These are phyloP conservation scores for Penicillium paradoxum DNA, from an alignment of 495 filamentous ascomycete species.

Conservation along the genomic window DNA sequence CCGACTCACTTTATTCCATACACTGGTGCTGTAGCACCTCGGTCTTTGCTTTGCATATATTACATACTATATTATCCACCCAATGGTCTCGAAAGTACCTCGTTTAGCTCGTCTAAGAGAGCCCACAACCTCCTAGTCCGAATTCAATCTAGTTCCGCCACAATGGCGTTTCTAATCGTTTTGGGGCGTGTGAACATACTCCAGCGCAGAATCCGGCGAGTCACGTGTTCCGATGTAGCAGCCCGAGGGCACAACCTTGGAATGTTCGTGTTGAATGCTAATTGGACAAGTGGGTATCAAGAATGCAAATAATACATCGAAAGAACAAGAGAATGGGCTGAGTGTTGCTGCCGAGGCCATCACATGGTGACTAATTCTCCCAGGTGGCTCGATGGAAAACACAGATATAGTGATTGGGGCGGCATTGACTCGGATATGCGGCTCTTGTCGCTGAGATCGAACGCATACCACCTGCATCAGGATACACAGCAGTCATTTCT, in stretches of 20 bases:
- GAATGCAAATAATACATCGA: constrained; percentile 9
- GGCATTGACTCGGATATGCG: neutral
- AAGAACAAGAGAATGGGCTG: neutral
- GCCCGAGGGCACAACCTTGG: neutral
- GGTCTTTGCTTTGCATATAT: neutral
- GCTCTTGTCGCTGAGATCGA: neutral
- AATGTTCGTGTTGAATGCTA: constrained; percentile 1
- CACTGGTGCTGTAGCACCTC: no score
- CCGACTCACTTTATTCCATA: neutral
- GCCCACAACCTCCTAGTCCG: neutral
- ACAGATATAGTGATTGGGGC: neutral
- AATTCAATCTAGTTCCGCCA: neutral
- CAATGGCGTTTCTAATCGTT: neutral
- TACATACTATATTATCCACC: neutral
- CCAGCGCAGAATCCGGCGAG: neutral
- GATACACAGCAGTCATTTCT: neutral
- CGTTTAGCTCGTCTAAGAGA: neutral
- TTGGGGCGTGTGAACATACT: neutral
- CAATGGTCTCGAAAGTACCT: neutral
- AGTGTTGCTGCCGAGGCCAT: neutral
- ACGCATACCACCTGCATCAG: neutral
- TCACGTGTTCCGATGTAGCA: constrained; percentile 2
- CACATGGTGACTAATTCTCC: neutral
- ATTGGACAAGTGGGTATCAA: constrained; percentile 18
- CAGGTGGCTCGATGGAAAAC: neutral